Percentiles rank a stretch among this genome's conserved stretches.
Conservation (phyloP, 1,139 yeast species). For the Diutina rugosa region DNA sequence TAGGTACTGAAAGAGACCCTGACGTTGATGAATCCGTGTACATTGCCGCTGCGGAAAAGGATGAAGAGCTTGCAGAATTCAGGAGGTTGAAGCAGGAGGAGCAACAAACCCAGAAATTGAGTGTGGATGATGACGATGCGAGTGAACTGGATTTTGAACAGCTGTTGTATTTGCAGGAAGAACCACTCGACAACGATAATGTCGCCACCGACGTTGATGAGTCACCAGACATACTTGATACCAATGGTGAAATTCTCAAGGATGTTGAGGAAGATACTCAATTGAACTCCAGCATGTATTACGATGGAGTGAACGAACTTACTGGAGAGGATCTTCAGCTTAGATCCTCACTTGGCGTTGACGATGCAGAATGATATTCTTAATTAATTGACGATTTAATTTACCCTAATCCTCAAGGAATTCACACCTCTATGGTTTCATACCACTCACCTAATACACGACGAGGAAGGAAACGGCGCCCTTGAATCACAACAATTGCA, state of each 20-base stretch:
- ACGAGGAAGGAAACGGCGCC: not conserved
- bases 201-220: not conserved
- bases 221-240: not conserved
- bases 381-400: not conserved
- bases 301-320: not conserved
- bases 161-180: not conserved
- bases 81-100: constrained; percentile 10
- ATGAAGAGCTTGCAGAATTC: constrained; percentile 15
- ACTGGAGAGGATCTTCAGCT: not conserved
- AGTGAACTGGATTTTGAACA: not conserved
- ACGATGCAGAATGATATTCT: not conserved
- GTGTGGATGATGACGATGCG: not conserved
- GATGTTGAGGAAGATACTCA: not conserved
- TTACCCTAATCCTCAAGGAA: too few species aligned
- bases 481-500: not conserved
- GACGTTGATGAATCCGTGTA: constrained; percentile 13
- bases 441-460: not conserved
- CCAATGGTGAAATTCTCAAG: not conserved
- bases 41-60: constrained; percentile 12
- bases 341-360: not conserved
- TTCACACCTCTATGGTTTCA: not conserved
- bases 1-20: constrained; percentile 18
- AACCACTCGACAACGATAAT: not conserved
- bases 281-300: not conserved
- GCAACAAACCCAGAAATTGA: not conserved